These are phyloP conservation scores for Claviceps sp. DNA, from an alignment of 2,329 filamentous ascomycete species.

Conservation along the genomic window DNA sequence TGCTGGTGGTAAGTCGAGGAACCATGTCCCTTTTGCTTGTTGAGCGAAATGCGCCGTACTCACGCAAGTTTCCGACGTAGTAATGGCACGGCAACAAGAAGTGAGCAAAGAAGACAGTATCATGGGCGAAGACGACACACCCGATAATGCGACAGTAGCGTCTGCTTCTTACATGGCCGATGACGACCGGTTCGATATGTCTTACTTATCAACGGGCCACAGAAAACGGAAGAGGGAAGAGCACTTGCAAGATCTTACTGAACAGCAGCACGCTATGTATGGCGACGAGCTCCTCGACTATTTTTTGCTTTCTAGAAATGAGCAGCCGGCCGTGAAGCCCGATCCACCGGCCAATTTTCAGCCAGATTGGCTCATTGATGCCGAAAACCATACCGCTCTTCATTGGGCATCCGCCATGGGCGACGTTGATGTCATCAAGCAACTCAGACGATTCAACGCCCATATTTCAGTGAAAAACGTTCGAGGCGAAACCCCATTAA, in stretches of 20 bases:
- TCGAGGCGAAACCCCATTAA: slow-evolving; percentile 77
- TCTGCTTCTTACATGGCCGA: slow-evolving; percentile 79
- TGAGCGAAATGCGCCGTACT: background rate
- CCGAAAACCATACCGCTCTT: slow-evolving; percentile 80
- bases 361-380: slow-evolving; percentile 84
- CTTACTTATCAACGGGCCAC: slow-evolving; percentile 46
- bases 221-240: slow-evolving; percentile 69
- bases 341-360: slow-evolving; percentile 77
- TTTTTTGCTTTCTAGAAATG: slow-evolving; percentile 76
- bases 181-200: slow-evolving; percentile 61
- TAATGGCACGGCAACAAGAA: slow-evolving; percentile 34
- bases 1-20: slow-evolving; percentile 9
- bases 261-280: slow-evolving; percentile 81
- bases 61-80: slow-evolving; percentile 5
- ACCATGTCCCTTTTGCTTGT: background rate
- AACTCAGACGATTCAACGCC: slow-evolving; percentile 71
- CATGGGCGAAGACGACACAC: slow-evolving; percentile 64
- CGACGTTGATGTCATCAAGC: slow-evolving; percentile 79
- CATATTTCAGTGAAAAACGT: slow-evolving; percentile 57
- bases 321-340: slow-evolving; percentile 57
- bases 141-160: slow-evolving; percentile 69
- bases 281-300: slow-evolving; percentile 91
- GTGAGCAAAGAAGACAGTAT: slow-evolving; percentile 49
- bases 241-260: slow-evolving; percentile 46
- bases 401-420: slow-evolving; percentile 99